Evolutionary conservation across 202 grass and related monocot genomes (phyloP), one percentile per base, ranked within the genome.

Genomic region (Eragrostis tef): DNA sequence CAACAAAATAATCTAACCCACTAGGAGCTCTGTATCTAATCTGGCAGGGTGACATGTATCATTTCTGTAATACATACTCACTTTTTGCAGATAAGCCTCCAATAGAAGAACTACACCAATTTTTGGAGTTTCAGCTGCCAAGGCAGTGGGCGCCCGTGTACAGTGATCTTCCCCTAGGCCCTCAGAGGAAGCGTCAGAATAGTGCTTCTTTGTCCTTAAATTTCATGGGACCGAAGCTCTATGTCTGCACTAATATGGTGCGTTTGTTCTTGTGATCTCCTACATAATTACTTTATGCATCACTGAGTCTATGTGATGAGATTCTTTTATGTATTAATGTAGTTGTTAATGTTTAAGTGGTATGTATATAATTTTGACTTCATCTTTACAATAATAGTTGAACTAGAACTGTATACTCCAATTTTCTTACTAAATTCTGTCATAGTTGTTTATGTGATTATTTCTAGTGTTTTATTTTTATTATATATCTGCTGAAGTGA

Each of bases 121-220:
- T 98, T 89, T 83, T 98, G 84, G 95, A 98, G 77, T 98, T 98
- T 65, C 95, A 98, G 72, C 82, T 98, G 73, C 92, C 95, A 71
- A 88, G 92, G 64, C 95, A 98, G 26, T 98, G 95, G 95, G 92
- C 92, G 2, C 95, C 95, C 77, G 92, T 98, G 59, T 98, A 98
- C 26, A 86, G 90, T 70, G 95, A 98, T 66, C 87, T 94, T 16
- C 95, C 92, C 56, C 92, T 98, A 69, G 95, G 92, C 53, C 95
- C 90, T 84, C 95, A 98, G 60, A 86, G 86, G 73, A 98, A 73
- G 85, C 86, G 78, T 60, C 88, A 94, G 69, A 91, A 77, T 64
- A 93, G 82, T 86, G 81, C 90, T 77, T 94, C 95, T 82, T 93
- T 98, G 51, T 87, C 91, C 48, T 85, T 98, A 84, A 89, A 76